phyloP scores from a whole-genome alignment of 352 stramenopile species.

The Phytopythium delawarense region DNA sequence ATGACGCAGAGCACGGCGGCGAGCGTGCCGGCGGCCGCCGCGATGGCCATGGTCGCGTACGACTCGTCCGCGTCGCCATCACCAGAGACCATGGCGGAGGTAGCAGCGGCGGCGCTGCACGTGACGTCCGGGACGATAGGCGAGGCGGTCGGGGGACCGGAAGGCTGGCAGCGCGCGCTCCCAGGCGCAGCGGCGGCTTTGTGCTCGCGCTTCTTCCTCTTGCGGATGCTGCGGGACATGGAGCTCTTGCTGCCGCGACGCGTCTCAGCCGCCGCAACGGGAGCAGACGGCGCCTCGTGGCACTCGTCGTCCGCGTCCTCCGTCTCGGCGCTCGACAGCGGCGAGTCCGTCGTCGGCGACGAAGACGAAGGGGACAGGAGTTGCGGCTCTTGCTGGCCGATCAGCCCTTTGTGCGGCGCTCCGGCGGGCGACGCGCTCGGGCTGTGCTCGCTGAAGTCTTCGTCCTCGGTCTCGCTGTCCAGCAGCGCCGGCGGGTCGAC shows the following conservation, averaged over 20 bases:
- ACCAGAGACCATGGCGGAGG: neutral
- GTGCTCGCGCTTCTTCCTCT: slow-evolving; percentile 43
- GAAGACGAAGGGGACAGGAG: slow-evolving; percentile 1
- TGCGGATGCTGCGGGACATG: slow-evolving; percentile 13
- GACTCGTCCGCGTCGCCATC: slow-evolving; percentile 12
- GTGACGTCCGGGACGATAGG: neutral
- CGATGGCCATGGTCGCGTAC: slow-evolving; percentile 47
- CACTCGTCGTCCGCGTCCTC: slow-evolving; percentile 6
- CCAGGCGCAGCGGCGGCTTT: slow-evolving; percentile 6
- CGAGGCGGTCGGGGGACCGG: neutral
- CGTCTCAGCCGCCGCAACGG: neutral
- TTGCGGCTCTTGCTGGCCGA: neutral
- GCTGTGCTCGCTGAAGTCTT: slow-evolving; percentile 40
- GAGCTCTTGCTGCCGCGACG: neutral
- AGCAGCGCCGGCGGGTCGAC: slow-evolving; percentile 25
- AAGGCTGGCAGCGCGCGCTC: neutral
- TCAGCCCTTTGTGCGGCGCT: slow-evolving; percentile 6
- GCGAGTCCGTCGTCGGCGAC: neutral
- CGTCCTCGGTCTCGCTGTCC: slow-evolving; percentile 58
- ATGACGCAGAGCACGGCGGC: slow-evolving; percentile 58
- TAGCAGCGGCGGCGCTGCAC: slow-evolving; percentile 8
- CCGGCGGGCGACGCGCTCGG: slow-evolving; percentile 2
- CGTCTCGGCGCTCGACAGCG: slow-evolving; percentile 1
- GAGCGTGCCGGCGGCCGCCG: slow-evolving; percentile 48
- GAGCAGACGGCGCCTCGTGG: neutral